These are phyloP conservation scores for Penicillium sclerotiorum DNA, from an alignment of 2,329 filamentous ascomycete species.

Conservation along the genomic window DNA sequence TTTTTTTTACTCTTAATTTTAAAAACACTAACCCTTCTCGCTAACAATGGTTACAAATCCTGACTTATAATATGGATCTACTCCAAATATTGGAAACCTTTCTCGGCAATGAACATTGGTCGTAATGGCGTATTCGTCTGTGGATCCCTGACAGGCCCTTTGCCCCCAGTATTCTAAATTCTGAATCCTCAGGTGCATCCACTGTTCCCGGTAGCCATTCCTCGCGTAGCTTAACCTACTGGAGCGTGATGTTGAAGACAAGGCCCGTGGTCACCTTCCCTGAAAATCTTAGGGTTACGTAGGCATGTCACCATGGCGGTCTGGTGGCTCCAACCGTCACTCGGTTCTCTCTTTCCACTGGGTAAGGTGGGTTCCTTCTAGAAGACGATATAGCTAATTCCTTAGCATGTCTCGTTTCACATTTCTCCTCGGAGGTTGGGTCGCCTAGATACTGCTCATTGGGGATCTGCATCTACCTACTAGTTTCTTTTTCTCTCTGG, in stretches of 20 bases:
- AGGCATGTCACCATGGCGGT: conserved; percentile 14
- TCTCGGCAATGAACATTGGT: no score
- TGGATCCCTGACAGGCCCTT: not conserved
- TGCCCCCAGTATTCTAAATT: not conserved
- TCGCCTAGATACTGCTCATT: conserved; percentile 1
- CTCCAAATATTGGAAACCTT: no score
- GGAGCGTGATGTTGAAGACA: conserved; percentile 7
- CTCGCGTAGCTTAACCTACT: conserved; percentile 26
- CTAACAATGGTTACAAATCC: not conserved
- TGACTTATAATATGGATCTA: not conserved
- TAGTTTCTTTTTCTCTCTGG: not conserved
- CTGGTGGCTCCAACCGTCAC: conserved; percentile 2
- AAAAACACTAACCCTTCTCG: not conserved
- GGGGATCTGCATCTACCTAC: not conserved
- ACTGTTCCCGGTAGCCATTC: conserved; percentile 15
- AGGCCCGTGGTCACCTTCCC: conserved; percentile 12
- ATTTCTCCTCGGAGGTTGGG: not conserved
- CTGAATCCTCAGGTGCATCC: not conserved
- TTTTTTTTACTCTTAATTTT: not conserved
- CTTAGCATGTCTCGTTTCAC: conserved; percentile 1
- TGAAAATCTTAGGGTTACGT: conserved; percentile 7
- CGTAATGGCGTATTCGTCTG: not conserved
- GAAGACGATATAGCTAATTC: not conserved
- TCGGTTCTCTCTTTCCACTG: conserved; percentile 5
- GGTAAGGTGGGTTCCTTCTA: conserved; percentile 9